Evolutionary conservation across 257 asterid species (phyloP).

Genomic region (Nicotiana undulata): DNA sequence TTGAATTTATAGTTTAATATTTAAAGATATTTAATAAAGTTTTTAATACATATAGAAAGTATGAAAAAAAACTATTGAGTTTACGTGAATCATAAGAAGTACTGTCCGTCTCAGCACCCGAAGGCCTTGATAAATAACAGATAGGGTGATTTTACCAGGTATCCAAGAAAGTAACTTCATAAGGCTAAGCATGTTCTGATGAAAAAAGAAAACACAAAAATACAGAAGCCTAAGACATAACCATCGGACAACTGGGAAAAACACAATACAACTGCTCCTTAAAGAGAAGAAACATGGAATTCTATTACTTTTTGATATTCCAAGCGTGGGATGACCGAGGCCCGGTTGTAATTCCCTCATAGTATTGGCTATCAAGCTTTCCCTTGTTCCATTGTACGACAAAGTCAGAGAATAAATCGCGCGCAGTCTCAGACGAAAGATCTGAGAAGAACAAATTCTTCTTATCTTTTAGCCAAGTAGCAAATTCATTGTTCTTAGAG

Average conservation of each 20-base stretch:
- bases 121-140: no score
- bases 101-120: no score
- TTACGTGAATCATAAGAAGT: no score
- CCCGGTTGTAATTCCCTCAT: slow-evolving; percentile 70
- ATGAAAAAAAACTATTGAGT: no score
- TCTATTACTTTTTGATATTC: slow-evolving; percentile 48
- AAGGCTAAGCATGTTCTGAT: not conserved
- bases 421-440: slow-evolving; percentile 71
- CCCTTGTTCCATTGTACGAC: slow-evolving; percentile 69
- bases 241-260: not conserved
- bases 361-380: slow-evolving; percentile 59
- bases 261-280: not conserved
- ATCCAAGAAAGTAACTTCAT: not conserved
- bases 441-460: slow-evolving; percentile 55
- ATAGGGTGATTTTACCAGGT: not conserved
- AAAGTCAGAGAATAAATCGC: slow-evolving; percentile 49
- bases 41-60: no score
- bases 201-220: not conserved
- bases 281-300: not conserved
- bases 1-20: no score
- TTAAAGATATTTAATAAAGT: no score
- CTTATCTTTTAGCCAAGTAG: slow-evolving; percentile 87
- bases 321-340: slow-evolving; percentile 82
- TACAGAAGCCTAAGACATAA: not conserved
- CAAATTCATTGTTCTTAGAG: slow-evolving; percentile 81